Conservation (phyloP, 495 filamentous ascomycete species). For the Hyaloscypha hepaticicola region DNA sequence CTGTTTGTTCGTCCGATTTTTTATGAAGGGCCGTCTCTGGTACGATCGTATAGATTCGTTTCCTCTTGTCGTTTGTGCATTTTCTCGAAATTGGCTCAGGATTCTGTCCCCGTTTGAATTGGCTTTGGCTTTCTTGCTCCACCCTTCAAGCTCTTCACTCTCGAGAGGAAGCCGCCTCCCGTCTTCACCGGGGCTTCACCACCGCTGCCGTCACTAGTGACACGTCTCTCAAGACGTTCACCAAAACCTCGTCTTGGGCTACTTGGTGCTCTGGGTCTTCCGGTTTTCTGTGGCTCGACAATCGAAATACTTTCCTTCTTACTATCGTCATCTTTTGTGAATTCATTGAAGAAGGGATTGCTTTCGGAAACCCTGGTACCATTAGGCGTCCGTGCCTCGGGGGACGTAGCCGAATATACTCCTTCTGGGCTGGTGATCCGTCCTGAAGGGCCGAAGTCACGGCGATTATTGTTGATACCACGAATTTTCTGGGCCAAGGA, state of each 20-base stretch:
- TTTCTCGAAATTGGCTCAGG: not conserved
- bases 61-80: not conserved
- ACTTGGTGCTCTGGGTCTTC: constrained; percentile 49
- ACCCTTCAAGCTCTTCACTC: constrained; percentile 86
- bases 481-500: constrained; percentile 85
- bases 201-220: constrained; percentile 61
- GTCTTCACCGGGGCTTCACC: constrained; percentile 31
- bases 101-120: not conserved
- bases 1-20: not conserved
- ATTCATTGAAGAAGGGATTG: constrained; percentile 90
- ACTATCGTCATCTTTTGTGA: constrained; percentile 65
- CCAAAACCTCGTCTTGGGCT: constrained; percentile 53
- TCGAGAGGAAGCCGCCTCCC: constrained; percentile 70
- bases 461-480: constrained; percentile 59
- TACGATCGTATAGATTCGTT: not conserved
- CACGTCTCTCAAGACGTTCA: constrained; percentile 60
- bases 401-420: constrained; percentile 39
- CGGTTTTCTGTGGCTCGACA: constrained; percentile 48
- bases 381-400: constrained; percentile 40
- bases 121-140: constrained; percentile 34
- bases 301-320: constrained; percentile 62
- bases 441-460: constrained; percentile 50
- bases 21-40: not conserved
- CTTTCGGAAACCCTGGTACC: constrained; percentile 44
- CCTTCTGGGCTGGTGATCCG: constrained; percentile 54